Evolutionary conservation across 306 rosid genomes (phyloP).

Genomic region (Cucurbita ficifolia): DNA sequence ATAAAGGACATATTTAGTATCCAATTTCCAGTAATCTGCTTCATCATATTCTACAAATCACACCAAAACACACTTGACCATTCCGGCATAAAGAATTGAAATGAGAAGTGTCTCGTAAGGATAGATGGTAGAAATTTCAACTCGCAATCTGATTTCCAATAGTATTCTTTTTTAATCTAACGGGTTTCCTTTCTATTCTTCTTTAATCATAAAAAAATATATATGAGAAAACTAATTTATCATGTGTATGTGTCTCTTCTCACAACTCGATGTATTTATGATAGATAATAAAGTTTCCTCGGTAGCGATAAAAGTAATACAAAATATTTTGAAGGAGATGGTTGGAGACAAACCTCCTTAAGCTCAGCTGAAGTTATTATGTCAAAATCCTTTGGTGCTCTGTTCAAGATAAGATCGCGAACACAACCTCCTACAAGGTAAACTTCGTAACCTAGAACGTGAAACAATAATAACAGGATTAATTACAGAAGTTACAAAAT

Average conservation of each 20-base stretch:
- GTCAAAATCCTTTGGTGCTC: conserved; percentile 43
- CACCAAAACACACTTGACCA: background rate
- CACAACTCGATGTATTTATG: background rate
- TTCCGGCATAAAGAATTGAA: background rate
- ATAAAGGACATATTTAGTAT: background rate
- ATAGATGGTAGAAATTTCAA: background rate
- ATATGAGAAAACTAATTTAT: too few relatives aligned
- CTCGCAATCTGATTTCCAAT: background rate
- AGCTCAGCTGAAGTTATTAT: conserved; percentile 66
- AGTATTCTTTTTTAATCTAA: background rate
- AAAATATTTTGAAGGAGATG: background rate
- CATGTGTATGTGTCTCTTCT: background rate
- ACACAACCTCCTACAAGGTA: conserved; percentile 49
- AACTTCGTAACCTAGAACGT: conserved; percentile 29
- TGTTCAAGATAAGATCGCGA: conserved; percentile 32
- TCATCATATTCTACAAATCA: background rate
- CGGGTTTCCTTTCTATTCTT: background rate
- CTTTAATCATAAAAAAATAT: background rate
- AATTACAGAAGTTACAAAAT: background rate
- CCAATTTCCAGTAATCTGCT: background rate
- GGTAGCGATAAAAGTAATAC: background rate
- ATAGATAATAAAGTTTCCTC: background rate
- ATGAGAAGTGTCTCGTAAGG: background rate
- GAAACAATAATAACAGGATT: background rate
- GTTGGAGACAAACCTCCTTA: conserved; percentile 38